Evolutionary conservation across 169 alveolate genomes (phyloP).

Genomic region (Cryptosporidium canis): DNA sequence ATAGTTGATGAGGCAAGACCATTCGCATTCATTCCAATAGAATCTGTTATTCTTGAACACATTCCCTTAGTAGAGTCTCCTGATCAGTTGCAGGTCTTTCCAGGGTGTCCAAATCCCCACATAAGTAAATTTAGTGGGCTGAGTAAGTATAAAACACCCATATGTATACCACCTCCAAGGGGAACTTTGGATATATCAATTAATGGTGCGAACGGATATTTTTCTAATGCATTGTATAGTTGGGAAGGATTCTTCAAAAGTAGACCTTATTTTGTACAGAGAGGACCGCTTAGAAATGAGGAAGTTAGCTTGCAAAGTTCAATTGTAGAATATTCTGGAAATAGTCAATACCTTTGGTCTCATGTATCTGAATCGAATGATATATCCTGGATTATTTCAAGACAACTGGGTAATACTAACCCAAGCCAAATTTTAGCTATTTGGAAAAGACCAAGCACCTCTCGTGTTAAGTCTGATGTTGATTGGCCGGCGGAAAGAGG

Average conservation of each 20-base stretch:
- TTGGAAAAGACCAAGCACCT: conserved; percentile 45
- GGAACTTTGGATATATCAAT: conserved; percentile 39
- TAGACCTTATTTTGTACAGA: conserved; percentile 61
- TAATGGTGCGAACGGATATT: conserved; percentile 68
- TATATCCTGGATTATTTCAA: conserved; percentile 38
- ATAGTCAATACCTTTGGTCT: conserved; percentile 50
- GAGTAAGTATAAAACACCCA: conserved; percentile 42
- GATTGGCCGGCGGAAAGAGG: conserved; percentile 73
- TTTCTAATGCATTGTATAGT: conserved; percentile 45
- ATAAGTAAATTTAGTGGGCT: conserved; percentile 55
- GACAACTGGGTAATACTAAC: conserved; percentile 53
- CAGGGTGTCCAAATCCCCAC: conserved; percentile 63
- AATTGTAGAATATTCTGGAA: conserved; percentile 65
- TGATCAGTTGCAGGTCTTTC: conserved; percentile 8
- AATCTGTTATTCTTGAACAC: conserved; percentile 42
- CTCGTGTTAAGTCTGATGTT: conserved; percentile 33
- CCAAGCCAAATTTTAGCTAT: conserved; percentile 57
- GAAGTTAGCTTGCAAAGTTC: conserved; percentile 52
- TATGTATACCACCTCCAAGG: conserved; percentile 65
- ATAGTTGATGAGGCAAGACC: conserved; percentile 73
- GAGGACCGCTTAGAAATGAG: conserved; percentile 63
- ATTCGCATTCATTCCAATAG: conserved; percentile 45
- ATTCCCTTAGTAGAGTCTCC: conserved; percentile 67
- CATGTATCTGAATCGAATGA: conserved; percentile 1
- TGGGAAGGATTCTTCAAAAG: conserved; percentile 66